Conservation (phyloP, 371 early-diverging fungal species). For the Circinella minor region DNA sequence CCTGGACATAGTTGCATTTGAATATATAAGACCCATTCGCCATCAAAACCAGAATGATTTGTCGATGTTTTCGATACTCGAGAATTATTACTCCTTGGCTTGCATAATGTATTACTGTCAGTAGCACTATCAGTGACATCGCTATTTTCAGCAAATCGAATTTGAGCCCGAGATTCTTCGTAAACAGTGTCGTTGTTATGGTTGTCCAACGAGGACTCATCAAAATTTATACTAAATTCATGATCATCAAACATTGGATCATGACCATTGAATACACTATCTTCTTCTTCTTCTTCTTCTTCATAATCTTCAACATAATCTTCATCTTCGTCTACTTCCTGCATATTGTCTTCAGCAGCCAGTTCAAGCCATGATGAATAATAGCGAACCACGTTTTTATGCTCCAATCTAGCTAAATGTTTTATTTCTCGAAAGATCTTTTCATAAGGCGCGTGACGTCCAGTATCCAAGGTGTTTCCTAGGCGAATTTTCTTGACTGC, state of each 20-base stretch:
- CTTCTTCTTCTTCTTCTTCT: slow-evolving; percentile 10
- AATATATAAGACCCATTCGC: slow-evolving; percentile 73
- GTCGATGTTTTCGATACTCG: slow-evolving; percentile 6
- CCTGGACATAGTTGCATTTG: slow-evolving; percentile 90
- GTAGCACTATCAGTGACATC: neutral
- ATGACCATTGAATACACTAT: slow-evolving; percentile 19
- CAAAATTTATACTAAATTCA: neutral
- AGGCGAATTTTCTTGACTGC: slow-evolving; percentile 87
- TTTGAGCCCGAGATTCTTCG: neutral
- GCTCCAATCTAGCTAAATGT: slow-evolving; percentile 84
- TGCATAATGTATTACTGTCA: neutral
- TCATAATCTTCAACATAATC: slow-evolving; percentile 11
- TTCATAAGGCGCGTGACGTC: slow-evolving; percentile 59
- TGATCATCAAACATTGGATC: slow-evolving; percentile 19
- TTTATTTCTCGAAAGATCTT: slow-evolving; percentile 93
- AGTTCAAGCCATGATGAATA: slow-evolving; percentile 94
- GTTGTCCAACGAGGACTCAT: neutral
- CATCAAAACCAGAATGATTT: slow-evolving; percentile 9
- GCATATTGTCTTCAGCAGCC: slow-evolving; percentile 25
- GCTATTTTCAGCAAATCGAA: slow-evolving; percentile 14
- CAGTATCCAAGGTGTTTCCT: slow-evolving; percentile 43
- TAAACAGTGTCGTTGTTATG: no score
- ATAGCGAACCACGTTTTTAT: slow-evolving; percentile 92
- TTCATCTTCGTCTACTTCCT: slow-evolving; percentile 18
- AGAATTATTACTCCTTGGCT: neutral